These are phyloP conservation scores for Lepidium africanum DNA, from an alignment of 345 rosid species.

Conservation along the genomic window DNA sequence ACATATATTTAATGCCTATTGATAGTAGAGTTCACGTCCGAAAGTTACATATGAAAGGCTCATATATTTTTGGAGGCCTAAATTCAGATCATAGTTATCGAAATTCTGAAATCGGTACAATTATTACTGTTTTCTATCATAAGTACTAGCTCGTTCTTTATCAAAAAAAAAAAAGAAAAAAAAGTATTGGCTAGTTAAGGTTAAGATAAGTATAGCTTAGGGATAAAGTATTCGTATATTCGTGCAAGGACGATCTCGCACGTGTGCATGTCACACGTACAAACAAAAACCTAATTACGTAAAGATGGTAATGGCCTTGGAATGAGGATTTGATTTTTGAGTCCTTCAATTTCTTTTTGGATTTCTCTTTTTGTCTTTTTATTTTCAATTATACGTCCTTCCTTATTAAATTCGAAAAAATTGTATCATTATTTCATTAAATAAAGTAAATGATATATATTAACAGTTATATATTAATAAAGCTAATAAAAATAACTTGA, in stretches of 20 bases:
- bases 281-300: constrained; percentile 14
- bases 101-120: neutral
- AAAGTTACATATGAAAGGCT: neutral
- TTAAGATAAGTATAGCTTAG: neutral
- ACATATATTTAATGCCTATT: no score
- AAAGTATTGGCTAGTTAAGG: neutral
- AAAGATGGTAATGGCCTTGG: constrained; percentile 14
- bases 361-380: constrained; percentile 2
- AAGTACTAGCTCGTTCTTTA: no score
- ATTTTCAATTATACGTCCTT: neutral
- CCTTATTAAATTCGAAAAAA: neutral
- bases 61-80: neutral
- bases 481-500: no score
- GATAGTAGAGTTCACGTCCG: neutral
- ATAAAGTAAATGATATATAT: neutral
- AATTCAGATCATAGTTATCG: neutral
- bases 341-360: constrained; percentile 19
- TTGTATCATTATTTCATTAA: neutral
- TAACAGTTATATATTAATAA: neutral
- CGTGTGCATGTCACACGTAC: constrained; percentile 18
- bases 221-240: neutral
- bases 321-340: constrained; percentile 26
- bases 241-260: neutral
- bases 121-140: neutral
- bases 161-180: no score